Evolutionary conservation across 768 basidiomycete genomes (phyloP), one percentile per base, ranked within the genome.

Genomic region (Suillus subluteus): DNA sequence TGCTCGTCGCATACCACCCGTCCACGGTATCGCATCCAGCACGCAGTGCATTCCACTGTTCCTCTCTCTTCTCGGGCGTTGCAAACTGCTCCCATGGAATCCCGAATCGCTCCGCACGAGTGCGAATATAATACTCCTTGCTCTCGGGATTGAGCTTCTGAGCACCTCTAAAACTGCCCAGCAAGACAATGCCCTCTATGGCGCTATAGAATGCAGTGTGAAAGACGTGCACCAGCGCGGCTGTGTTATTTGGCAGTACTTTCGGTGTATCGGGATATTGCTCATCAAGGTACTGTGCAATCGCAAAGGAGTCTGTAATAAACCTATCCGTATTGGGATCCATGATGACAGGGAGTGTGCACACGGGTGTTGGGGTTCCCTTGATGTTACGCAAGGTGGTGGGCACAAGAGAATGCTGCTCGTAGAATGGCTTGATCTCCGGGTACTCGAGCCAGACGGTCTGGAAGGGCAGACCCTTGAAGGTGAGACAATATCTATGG

Each of bases 401-500:
- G 58, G 6, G 62, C 8, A 13, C 58, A n/a, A 61, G 63, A 82
- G 65, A 63, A 80, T 74, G 64, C 76, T 76, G 71, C 73, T 73
- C 56, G 66, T 56, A 76, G 61, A 74, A 69, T 0, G 62, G 35
- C 62, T 74, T 80, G 62, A 89, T 83, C 62, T 88, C 84, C 4
- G 82, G 82, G 67, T 80, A 84, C 65, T 87, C 86, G 63, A 87
- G 72, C 82, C 83, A 85, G 55, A 81, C 78, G 6, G 86, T 86
- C 68, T 76, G 80, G 74, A 83, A 83, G 1, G 81, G 71, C 26
- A 82, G 56, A 32, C 73, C 72, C 67, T 82, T 79, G 70, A 15
- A 35, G 38, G 30, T 44, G 18, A 50, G 48, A 63, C 46, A 55
- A 7, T 32, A 46, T 63, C 46, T 46, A 23, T 23, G 23, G 15